A percentile compares a stretch with the other conserved stretches of the same genome.
phyloP scores from a whole-genome alignment of 2,329 filamentous ascomycete species.

The Leptodontidium sp. region DNA sequence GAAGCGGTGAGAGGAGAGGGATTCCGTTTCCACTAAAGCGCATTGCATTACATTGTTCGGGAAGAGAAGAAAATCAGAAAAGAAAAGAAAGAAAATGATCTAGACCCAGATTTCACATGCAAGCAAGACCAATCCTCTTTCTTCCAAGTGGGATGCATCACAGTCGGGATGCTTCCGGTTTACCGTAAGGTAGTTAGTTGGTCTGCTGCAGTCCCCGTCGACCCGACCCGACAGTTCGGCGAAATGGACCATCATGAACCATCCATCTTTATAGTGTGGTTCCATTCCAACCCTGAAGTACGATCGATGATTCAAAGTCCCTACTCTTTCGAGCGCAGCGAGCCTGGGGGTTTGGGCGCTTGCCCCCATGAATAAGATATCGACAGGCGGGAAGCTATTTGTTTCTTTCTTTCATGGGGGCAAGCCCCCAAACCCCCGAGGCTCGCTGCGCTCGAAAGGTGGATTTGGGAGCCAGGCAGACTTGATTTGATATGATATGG shows the following conservation, averaged over 20 bases:
- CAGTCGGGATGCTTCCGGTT: no score
- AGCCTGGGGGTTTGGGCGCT: no score
- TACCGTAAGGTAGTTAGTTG: no score
- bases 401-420: no score
- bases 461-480: no score
- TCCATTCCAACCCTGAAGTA: not conserved
- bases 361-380: no score
- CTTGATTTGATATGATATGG: no score
- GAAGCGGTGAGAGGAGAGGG: conserved; percentile 6
- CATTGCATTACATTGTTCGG: not conserved
- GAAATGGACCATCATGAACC: conserved; percentile 10
- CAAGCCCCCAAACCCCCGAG: not conserved
- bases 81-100: not conserved
- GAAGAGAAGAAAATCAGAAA: not conserved
- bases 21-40: not conserved
- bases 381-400: no score
- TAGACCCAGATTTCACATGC: not conserved
- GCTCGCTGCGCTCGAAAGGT: not conserved
- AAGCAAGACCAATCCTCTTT: not conserved
- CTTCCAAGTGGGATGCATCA: conserved; percentile 3
- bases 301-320: no score
- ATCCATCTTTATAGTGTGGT: not conserved
- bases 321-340: no score
- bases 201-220: not conserved
- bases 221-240: conserved; percentile 18